Conservation (phyloP, 768 basidiomycete genomes). For the Mycena venus region DNA sequence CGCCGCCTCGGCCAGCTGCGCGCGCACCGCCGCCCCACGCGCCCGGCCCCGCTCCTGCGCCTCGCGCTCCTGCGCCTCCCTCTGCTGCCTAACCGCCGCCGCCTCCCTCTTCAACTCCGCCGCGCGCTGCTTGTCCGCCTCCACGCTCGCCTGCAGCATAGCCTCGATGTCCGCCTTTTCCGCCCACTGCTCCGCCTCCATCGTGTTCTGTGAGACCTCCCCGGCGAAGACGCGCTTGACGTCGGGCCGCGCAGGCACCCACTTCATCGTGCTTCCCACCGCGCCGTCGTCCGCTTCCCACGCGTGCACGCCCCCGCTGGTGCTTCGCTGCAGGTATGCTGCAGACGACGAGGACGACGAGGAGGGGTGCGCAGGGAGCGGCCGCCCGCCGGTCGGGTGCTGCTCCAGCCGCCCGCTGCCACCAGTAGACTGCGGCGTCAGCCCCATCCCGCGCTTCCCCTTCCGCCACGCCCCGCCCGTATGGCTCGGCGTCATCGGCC, state of each 20-base stretch:
- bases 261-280: constrained; percentile 25
- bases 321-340: neutral
- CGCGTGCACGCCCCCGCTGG: constrained; percentile 29
- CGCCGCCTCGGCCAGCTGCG: constrained; percentile 21
- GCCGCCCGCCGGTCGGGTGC: constrained; percentile 9
- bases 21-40: constrained; percentile 19
- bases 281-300: constrained; percentile 32
- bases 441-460: neutral
- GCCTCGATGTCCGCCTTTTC: neutral
- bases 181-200: neutral
- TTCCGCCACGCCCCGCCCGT: neutral
- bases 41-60: constrained; percentile 18
- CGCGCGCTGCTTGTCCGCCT: neutral
- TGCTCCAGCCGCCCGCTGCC: neutral
- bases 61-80: neutral
- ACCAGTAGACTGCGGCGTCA: neutral
- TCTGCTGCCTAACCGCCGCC: neutral
- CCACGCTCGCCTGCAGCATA: neutral
- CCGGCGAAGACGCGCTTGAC: neutral
- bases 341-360: neutral
- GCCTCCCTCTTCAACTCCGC: neutral
- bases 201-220: neutral
- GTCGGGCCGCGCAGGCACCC: neutral
- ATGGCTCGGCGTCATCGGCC: neutral
- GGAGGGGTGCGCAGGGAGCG: constrained; percentile 16